phyloP scores from a whole-genome alignment of 2,329 filamentous ascomycete species.

The Ascochyta rabiei region DNA sequence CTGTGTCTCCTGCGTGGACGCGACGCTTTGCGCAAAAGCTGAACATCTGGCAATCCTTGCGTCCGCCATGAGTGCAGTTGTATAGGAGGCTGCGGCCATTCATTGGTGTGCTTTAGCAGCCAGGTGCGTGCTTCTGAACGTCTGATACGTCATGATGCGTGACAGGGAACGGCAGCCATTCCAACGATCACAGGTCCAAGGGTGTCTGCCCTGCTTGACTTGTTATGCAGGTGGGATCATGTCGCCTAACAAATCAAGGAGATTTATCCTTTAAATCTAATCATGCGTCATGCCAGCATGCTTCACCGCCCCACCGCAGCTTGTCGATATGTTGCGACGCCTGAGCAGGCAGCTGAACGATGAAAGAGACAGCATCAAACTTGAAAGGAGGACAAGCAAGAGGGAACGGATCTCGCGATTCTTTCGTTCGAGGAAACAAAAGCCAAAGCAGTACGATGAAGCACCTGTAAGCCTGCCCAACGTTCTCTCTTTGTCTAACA shows the following conservation, averaged over 20 bases:
- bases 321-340: constrained; percentile 39
- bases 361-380: constrained; percentile 24
- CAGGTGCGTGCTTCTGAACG: constrained; percentile 18
- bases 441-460: constrained; percentile 21
- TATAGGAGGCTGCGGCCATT: constrained; percentile 23
- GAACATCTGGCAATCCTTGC: constrained; percentile 1
- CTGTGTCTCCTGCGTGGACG: constrained; percentile 9
- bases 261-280: constrained; percentile 29
- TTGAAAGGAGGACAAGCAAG: constrained; percentile 38
- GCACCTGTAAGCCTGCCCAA: constrained; percentile 26
- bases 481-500: not conserved
- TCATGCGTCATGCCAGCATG: constrained; percentile 31
- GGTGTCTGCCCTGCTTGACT: constrained; percentile 40
- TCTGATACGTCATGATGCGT: constrained; percentile 36
- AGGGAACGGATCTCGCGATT: constrained; percentile 40
- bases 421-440: constrained; percentile 38
- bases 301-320: constrained; percentile 19
- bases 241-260: constrained; percentile 25
- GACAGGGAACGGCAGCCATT: constrained; percentile 30
- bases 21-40: constrained; percentile 10
- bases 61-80: constrained; percentile 16
- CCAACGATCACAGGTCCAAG: constrained; percentile 30
- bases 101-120: constrained; percentile 23
- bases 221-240: constrained; percentile 21
- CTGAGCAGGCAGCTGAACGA: constrained; percentile 30